A percentile compares a stretch with the other conserved stretches of the same genome.
phyloP scores from a whole-genome alignment of 2,329 filamentous ascomycete genomes.

The Sarocladiaceae sp. region DNA sequence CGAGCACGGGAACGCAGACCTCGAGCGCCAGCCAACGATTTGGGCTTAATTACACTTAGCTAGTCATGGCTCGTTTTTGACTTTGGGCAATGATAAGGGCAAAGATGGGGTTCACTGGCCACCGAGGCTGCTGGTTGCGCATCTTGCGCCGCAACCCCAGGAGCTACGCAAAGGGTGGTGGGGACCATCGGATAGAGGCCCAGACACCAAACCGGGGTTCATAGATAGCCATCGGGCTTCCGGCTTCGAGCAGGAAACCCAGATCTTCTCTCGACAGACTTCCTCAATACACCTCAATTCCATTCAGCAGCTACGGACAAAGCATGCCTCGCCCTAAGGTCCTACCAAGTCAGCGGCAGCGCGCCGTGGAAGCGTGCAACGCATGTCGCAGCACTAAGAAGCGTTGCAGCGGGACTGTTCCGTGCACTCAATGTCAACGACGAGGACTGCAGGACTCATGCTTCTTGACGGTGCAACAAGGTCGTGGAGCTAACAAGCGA shows the following conservation, averaged over 20 bases:
- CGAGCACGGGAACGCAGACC: too few relatives aligned
- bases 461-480: conserved; percentile 16
- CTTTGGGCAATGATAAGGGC: not conserved
- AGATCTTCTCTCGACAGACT: not conserved
- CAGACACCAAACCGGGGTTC: conserved; percentile 4
- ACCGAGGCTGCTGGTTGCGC: too few relatives aligned
- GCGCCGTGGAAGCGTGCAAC: conserved; percentile 41
- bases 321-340: conserved; percentile 47
- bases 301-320: not conserved
- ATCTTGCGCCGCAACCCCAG: not conserved
- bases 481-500: not conserved
- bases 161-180: not conserved
- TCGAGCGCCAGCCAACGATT: not conserved
- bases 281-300: not conserved
- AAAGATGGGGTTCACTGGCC: too few relatives aligned
- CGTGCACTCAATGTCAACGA: conserved; percentile 40
- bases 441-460: conserved; percentile 34
- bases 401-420: conserved; percentile 40
- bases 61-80: not conserved
- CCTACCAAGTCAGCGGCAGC: conserved; percentile 38
- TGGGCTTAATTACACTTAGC: not conserved
- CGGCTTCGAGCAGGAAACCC: not conserved
- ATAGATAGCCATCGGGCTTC: conserved; percentile 2
- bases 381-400: conserved; percentile 44
- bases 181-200: conserved; percentile 8